Evolutionary conservation across 129 eudicot genomes (phyloP), one percentile per base, ranked within the genome.

Genomic region (Sambucus nigra): DNA sequence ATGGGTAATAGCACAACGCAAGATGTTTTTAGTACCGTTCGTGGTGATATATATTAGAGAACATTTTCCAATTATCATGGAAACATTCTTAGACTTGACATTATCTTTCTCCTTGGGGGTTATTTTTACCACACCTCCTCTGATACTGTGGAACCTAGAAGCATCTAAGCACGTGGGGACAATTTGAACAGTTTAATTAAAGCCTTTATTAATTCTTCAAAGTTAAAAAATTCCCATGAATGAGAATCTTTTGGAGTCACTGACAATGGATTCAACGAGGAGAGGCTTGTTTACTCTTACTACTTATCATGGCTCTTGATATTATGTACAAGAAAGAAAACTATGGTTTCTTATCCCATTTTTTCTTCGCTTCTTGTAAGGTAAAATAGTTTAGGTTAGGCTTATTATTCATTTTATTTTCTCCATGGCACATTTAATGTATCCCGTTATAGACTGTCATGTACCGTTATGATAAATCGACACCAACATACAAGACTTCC

Each of bases 131-230:
- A 92, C 73, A 92, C 99, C 70, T 59, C 95, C 46, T 60, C 70
- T 55, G 99, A 92, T 73, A 79, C 96, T 1, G 87, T 92, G 71
- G 96, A 92, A 75, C 99, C 95, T 59, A 96, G 99, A 76, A 86
- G 99, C 73, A 77, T 92, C 51, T 96, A 92, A 73, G 99, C 96
- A 39, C 96, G 99, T 41, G 99, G 99, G 35, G 99, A 92, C 39
- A 92, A 92, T 76, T 64, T 92, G 57, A 61, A 79, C 28, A n/a
- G 86, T 63, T 4, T 82, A 54, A 46, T 86, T 67, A 82, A 82
- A 81, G 96, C 99, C 68, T 86, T 92, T 66, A 69, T 87, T 39
- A 65, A 69, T 61, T 82, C 96, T 9, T 66, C 96, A 25, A 61
- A 69, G 62, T 65, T 92, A n/a, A n/a, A n/a, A 72, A 92, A 68